Base-by-base conservation (phyloP, 352 stramenopile species). In the Phytopythium kandeliae region DNA sequence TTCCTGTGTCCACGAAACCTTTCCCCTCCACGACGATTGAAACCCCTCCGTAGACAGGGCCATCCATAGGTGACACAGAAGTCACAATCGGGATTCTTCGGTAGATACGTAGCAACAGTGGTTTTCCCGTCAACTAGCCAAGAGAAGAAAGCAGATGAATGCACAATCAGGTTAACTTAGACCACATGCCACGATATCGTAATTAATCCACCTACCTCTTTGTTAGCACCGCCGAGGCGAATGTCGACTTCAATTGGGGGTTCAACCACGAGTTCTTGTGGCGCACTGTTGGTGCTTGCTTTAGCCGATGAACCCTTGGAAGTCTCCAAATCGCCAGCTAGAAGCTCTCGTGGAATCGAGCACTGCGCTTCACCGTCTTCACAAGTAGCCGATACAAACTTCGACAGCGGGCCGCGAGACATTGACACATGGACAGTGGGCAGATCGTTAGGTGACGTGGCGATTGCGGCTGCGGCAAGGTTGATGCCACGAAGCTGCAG, bases 1-100 rank as follows among this genome's bases (percentile, higher is more conserved):
- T 65, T 0, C 63, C 65, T 5, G 82, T 89, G 38, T 91, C 64
- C 40, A 89, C 63, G 31, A 91, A 90, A 4, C 66, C 69, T 12
- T 51, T 57, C 12, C 83, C 83, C 37, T 86, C 74, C 16, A 93
- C 63, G 12, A 78, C 65, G 19, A 93, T 54, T 0, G 60, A 36
- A 45, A 82, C 84, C 2, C 78, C 78, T 12, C 83, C 83, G 42
- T 88, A 93, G 16, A 93, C 74, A 13, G 83, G 78, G 0, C 83
- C 83, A 51, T 90, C 85, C 62, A 82, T 80, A 0, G 83, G 83
- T 0, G 78, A 52, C 1, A 93, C 54, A 2, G 62, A 43, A 1
- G 48, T 46, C 17, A 89, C 60, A 0, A 26, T 50, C 0, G 82
- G 79, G 3, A 74, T 63, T 12, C 71, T 41, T 17, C 54, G 51